phyloP scores from a whole-genome alignment of 192 early-diverging fungal species.

The Backusella liffmaniae region DNA sequence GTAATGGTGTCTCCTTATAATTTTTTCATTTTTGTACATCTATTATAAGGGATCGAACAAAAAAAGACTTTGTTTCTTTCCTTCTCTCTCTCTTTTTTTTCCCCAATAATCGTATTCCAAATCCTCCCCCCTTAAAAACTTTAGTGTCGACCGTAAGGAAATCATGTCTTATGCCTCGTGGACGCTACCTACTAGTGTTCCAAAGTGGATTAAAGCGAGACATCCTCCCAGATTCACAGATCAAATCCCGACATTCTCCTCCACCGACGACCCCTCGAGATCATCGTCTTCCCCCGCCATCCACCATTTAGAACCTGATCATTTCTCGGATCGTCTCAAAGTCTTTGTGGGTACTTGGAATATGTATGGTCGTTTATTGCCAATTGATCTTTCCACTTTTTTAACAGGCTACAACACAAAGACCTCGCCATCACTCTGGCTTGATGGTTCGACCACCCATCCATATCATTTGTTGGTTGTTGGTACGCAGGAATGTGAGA shows the following conservation, averaged over 20 bases:
- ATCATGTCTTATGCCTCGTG: not conserved
- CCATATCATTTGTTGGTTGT: conserved; percentile 53
- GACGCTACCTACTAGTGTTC: not conserved
- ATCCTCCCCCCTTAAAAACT: not conserved
- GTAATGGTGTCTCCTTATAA: not conserved
- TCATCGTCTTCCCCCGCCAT: not conserved
- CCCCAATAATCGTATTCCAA: not conserved
- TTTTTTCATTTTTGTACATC: not conserved
- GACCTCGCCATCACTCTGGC: not conserved
- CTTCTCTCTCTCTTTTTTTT: not conserved
- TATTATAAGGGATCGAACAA: not conserved
- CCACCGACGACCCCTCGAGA: not conserved
- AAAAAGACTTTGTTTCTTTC: not conserved
- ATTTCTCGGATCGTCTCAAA: conserved; percentile 37
- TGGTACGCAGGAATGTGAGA: conserved; percentile 58
- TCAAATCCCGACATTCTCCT: not conserved
- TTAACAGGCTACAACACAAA: conserved; percentile 21
- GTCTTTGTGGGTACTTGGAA: conserved; percentile 61
- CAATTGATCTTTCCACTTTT: conserved; percentile 38
- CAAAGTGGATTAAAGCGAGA: not conserved
- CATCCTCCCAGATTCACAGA: not conserved
- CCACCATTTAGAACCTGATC: not conserved
- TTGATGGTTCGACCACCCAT: conserved; percentile 14
- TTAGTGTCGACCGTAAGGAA: not conserved
- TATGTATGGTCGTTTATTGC: conserved; percentile 47